Evolutionary conservation across 192 early-diverging fungal species (phyloP).

Genomic region (Chytriomyces hyalinus): DNA sequence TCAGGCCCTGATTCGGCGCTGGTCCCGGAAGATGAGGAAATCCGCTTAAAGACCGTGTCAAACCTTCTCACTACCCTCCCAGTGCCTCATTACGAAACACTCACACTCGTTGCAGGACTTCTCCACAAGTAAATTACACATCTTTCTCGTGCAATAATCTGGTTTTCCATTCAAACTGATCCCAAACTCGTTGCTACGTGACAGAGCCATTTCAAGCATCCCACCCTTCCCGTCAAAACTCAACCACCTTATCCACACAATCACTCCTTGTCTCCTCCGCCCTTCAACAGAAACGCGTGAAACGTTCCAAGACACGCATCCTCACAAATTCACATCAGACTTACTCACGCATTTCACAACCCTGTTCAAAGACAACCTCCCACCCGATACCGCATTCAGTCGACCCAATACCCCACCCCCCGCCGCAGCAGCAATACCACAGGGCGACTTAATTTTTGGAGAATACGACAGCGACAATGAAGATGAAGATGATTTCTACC

Average conservation of each 20-base stretch:
- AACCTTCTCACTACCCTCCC: slow-evolving; percentile 36
- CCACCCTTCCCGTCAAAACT: slow-evolving; percentile 28
- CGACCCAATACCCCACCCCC: not conserved
- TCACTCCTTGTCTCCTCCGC: slow-evolving; percentile 44
- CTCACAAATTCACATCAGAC: slow-evolving; percentile 39
- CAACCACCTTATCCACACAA: slow-evolving; percentile 27
- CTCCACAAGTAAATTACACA: slow-evolving; percentile 32
- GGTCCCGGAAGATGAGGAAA: slow-evolving; percentile 36
- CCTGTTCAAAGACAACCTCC: slow-evolving; percentile 30
- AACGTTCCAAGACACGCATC: slow-evolving; percentile 40
- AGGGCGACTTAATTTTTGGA: not conserved
- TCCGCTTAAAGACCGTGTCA: slow-evolving; percentile 39
- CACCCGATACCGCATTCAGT: not conserved
- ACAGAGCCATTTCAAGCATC: slow-evolving; percentile 21
- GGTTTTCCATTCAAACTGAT: not conserved
- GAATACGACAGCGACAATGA: slow-evolving; percentile 10
- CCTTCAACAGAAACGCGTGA: slow-evolving; percentile 37
- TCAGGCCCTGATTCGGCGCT: not conserved
- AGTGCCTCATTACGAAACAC: slow-evolving; percentile 40
- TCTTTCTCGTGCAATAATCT: not conserved
- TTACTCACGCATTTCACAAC: slow-evolving; percentile 37
- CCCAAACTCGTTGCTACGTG: not conserved
- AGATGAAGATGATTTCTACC: not conserved
- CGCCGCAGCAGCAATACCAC: not conserved
- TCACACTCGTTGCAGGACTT: slow-evolving; percentile 40